Evolutionary conservation across 208 protist species (phyloP), one percentile per base, ranked within the genome.

Genomic region (Herpetomonas samuelpessoai): DNA sequence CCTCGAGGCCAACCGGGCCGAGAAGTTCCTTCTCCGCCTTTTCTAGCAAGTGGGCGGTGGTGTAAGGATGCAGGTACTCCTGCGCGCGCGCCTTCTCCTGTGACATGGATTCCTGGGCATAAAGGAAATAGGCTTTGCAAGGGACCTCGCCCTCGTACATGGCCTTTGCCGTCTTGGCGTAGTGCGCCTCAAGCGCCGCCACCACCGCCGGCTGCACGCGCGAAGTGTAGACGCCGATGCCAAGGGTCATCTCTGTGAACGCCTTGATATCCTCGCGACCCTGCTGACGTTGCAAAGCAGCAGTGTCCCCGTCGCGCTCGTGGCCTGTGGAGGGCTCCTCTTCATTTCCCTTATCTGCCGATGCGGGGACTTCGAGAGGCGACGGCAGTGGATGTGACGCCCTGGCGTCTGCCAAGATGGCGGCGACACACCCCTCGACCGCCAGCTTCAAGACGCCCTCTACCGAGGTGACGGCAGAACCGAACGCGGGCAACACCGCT

Each of bases 191-290:
- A 18, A 78, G 65, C 1, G 71, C 41, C 3, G 27, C 14, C 18
- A 89, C 56, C 24, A 83, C 63, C 28, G 68, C 54, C 4, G 78
- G 81, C 56, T 92, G 74, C 41, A 87, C 61, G 4, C 54, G 68
- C 14, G 71, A 26, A 38, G 68, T 64, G 69, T 89, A 92, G 31
- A 71, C 46, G 63, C 86, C 65, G 14, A 78, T 56, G 26, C 70
- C 76, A 9, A 68, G 49, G 55, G 68, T 75, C 2, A 89, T 62
- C 53, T 80, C 65, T 10, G 67, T 76, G 47, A 89, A 84, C 38
- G 73, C 55, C 19, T 58, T 67, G 14, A 89, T 46, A 25, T 65
- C n/a, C n/a, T n/a, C n/a, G n/a, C n/a, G n/a, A n/a, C n/a, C n/a
- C n/a, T n/a, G n/a, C n/a, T n/a, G n/a, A n/a, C n/a, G n/a, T n/a